These are phyloP conservation scores for Mycena galericulata DNA, from an alignment of 768 basidiomycete species.

Conservation along the genomic window DNA sequence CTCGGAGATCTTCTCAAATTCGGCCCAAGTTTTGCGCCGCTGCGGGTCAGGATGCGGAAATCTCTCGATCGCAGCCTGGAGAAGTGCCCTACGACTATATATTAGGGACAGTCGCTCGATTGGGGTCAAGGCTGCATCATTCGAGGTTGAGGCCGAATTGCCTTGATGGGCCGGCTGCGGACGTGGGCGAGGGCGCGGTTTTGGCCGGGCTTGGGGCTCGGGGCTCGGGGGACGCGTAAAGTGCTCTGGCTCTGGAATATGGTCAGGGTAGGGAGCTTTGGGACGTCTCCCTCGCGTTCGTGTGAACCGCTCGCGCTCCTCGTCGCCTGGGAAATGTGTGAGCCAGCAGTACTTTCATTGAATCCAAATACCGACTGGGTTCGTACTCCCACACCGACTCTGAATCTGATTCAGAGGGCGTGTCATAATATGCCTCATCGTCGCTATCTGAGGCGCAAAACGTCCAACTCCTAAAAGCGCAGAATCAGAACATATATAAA, in stretches of 20 bases:
- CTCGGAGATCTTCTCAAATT: too few species aligned
- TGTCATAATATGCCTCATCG: not conserved
- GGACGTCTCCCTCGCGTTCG: not conserved
- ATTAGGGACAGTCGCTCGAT: not conserved
- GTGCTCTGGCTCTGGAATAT: not conserved
- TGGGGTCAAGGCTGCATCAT: not conserved
- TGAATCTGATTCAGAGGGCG: not conserved
- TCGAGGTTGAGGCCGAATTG: not conserved
- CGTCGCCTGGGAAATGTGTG: not conserved
- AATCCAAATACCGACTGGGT: not conserved
- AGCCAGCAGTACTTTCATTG: not conserved
- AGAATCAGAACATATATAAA: not conserved
- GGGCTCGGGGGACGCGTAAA: not conserved
- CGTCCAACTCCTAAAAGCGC: not conserved
- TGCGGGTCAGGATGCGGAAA: not conserved
- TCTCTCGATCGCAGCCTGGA: not conserved
- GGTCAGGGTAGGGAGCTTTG: not conserved
- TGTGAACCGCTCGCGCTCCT: not conserved
- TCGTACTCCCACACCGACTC: not conserved
- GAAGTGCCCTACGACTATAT: not conserved
- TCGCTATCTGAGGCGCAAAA: not conserved
- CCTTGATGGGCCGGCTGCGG: not conserved
- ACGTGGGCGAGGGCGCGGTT: not conserved
- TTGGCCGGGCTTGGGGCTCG: not conserved
- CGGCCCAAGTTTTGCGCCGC: not conserved